Percentiles rank a stretch among this genome's conserved stretches.
Conservation (phyloP, 257 asterid genomes). For the Petunia secreta region DNA sequence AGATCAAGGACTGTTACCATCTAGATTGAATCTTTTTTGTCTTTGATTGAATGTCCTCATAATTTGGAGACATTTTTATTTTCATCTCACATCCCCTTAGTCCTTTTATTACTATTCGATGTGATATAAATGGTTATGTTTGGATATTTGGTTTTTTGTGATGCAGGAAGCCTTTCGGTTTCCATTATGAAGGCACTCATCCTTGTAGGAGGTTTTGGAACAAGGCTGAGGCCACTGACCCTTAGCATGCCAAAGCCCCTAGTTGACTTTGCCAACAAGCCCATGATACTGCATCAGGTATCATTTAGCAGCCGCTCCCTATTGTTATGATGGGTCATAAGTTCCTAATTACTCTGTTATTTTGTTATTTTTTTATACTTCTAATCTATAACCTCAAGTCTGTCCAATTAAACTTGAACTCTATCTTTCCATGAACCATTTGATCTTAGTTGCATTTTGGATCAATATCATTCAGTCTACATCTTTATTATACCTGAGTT, state of each 20-base stretch:
- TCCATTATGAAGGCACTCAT: conserved; percentile 86
- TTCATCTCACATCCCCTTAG: neutral
- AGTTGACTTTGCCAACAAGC: conserved; percentile 95
- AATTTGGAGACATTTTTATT: neutral
- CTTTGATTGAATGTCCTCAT: conserved; percentile 7
- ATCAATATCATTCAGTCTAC: neutral
- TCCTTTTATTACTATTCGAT: neutral
- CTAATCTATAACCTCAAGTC: neutral
- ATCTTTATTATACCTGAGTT: neutral
- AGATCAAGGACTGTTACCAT: neutral
- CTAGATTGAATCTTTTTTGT: neutral
- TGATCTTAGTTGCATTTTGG: neutral
- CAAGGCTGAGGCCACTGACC: conserved; percentile 93
- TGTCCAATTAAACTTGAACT: neutral
- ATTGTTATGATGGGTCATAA: conserved; percentile 7
- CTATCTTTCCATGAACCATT: neutral
- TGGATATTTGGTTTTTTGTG: neutral
- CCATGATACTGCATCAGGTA: conserved; percentile 99
- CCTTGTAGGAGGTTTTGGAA: conserved; percentile 97
- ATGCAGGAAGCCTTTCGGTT: conserved; percentile 15
- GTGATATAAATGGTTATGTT: neutral
- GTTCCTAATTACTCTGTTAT: neutral
- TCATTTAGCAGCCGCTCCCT: neutral
- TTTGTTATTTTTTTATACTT: neutral
- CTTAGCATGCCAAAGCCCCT: conserved; percentile 92